Evolutionary conservation across 2,329 filamentous ascomycete genomes (phyloP), one percentile per base, ranked within the genome.

Genomic region (Ophiostoma triangulosporum): DNA sequence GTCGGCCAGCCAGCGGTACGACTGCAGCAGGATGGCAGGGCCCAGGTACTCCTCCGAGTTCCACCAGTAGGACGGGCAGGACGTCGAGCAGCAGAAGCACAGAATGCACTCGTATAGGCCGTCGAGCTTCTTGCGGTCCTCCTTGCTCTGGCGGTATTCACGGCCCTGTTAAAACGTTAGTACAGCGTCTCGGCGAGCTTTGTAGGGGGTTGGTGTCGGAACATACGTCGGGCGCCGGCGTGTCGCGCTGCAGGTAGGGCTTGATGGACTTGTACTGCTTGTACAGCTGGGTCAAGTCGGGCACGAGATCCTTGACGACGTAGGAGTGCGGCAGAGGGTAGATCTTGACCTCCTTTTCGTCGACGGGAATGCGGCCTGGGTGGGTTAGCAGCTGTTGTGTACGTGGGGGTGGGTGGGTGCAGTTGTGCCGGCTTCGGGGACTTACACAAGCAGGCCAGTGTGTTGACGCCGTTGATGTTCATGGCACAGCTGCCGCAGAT

Each of bases 221-320:
- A 56, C 85, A 68, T 78, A 94, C 88, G 67, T 96, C 87, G 61
- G 83, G 80, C 43, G 88, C 74, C 53, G 87, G 84, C 27, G 88
- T 93, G 59, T 90, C 84, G 65, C 89, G 82, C 76, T 97, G 93
- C 52, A 98, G 83, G 70, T 95, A 98, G 43, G 93, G 93, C 83
- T 97, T 95, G 74, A 98, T 96, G 15, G 90, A 96, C 74, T 96
- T 95, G 81, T 98, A 98, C 78, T 98, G 93, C 80, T 97, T 97
- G 82, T 98, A 98, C 76, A 98, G 97, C 66, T 93, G 86, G 58
- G 93, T 98, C 74, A 98, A 76, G 68, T 98, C 93, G 56, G 93
- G 91, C 32, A 98, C 93, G 58, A 98, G 82, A 69, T 98, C 93
- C 81, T 97, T 98, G 73, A 98, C 90, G 62, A 98, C 88, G 73